These are phyloP conservation scores for Phytopythium helicoides DNA, from an alignment of 352 stramenopile genomes.

Conservation along the genomic window DNA sequence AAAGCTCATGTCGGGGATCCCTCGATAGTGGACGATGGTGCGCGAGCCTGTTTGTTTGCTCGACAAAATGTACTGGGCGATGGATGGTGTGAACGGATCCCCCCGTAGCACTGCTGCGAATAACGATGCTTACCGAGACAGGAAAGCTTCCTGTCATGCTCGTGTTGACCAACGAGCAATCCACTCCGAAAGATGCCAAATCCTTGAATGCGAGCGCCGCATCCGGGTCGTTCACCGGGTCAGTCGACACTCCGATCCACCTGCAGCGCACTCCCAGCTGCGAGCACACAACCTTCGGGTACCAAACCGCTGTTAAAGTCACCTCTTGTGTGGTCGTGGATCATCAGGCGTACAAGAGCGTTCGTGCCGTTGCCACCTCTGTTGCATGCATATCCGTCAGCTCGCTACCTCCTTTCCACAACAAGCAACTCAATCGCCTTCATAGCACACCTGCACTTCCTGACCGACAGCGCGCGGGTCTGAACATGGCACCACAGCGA, in stretches of 20 bases:
- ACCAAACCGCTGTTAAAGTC: too few species aligned
- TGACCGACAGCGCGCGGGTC: conserved; percentile 42
- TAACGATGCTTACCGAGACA: conserved; percentile 38
- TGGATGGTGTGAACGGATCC: neutral
- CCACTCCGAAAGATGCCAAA: conserved; percentile 40
- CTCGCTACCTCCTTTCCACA: neutral
- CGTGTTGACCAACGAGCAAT: conserved; percentile 38
- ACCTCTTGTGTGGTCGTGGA: neutral
- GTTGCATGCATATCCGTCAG: neutral
- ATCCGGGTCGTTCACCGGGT: conserved; percentile 46
- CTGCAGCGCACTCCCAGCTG: conserved; percentile 49
- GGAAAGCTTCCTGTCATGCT: conserved; percentile 52
- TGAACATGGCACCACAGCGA: conserved; percentile 7
- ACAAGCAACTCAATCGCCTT: too few species aligned
- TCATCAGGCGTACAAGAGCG: conserved; percentile 35
- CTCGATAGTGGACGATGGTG: conserved; percentile 68
- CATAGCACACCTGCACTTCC: conserved; percentile 39
- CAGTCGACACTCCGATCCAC: conserved; percentile 64
- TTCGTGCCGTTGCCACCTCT: conserved; percentile 72
- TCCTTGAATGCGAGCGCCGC: conserved; percentile 51
- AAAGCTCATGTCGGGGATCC: conserved; percentile 50
- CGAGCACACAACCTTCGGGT: conserved; percentile 63
- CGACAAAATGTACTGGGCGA: conserved; percentile 59
- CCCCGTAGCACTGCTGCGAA: too few species aligned
- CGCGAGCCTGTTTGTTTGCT: conserved; percentile 58